Base-by-base conservation (phyloP, 768 basidiomycete genomes). In the Collybia nuda region DNA sequence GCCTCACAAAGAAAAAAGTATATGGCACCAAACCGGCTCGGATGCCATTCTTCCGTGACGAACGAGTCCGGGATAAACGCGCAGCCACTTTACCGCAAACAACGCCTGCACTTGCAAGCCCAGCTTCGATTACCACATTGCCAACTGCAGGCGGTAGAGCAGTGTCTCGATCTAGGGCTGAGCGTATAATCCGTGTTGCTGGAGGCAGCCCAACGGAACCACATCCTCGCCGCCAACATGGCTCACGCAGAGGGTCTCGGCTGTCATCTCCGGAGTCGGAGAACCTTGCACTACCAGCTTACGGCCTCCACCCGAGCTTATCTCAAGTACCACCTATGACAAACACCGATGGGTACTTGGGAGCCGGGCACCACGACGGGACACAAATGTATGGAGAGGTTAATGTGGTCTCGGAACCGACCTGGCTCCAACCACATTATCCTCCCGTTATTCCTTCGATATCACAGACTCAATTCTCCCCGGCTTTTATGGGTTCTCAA, bases 1-100 rank as follows among this genome's bases (percentile, higher is more conserved):
- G 86, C 2, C 59, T 88, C 41, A 85, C 82, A 6, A 85, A 86
- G 68, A 87, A 86, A 67, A 84, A 84, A 56, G 72, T 82, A 6
- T 84, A 85, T 50, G 77, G 79, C 9, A 48, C 75, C 8, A 80
- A 81, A 57, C 74, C 80, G 15, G 54, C 67, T 15, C 71, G 77
- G 22, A 62, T 69, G 35, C 81, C 84, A 0, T 84, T 84, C 58
- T 71, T 84, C 58, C 70, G 73, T 37, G 80, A 82, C 32, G 81
- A 79, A 41, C 71, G 74, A 8, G 68, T 75, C 56, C 47, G 55
- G 49, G 51, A 62, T 51, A 65, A 65, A 51, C 56, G 59, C 50
- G 53, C 61, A 26, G 57, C 53, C 12, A 51, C 55, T 5, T 62
- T 66, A 19, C 50, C 67, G 17, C 62, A 66, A 14, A 54, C 71